A percentile compares a stretch with the other conserved stretches of the same genome.
phyloP scores from a whole-genome alignment of 2,329 filamentous ascomycete species.

The Colletotrichum falcatum region DNA sequence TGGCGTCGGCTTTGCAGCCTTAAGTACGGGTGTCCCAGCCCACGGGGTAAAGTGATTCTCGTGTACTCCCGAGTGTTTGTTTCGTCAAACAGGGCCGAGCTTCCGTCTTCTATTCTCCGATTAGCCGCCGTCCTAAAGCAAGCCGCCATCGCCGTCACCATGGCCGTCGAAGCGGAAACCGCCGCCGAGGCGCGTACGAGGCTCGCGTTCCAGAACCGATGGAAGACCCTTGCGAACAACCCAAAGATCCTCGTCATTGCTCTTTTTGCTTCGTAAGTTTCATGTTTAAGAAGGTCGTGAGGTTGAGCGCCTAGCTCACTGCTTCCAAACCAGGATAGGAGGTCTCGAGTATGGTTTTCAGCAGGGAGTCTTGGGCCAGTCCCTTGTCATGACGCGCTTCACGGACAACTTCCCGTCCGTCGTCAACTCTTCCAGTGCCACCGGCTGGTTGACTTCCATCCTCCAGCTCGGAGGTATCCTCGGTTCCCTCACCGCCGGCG shows the following conservation, averaged over 20 bases:
- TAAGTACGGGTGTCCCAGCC: constrained; percentile 30
- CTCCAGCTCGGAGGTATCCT: constrained; percentile 63
- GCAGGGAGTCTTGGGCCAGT: constrained; percentile 63
- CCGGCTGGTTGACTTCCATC: constrained; percentile 64
- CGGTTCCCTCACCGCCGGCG: constrained; percentile 60
- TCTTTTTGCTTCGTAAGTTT: constrained; percentile 54
- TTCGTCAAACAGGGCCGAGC: background rate
- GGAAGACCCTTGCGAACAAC: constrained; percentile 50
- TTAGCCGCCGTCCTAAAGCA: background rate
- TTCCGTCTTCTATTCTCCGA: background rate
- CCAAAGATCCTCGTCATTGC: constrained; percentile 55
- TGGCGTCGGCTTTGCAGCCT: constrained; percentile 26
- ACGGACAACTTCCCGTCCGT: constrained; percentile 61
- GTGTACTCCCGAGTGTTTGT: background rate
- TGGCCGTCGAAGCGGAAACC: constrained; percentile 28
- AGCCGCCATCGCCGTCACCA: background rate
- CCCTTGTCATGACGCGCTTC: constrained; percentile 65
- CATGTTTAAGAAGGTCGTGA: background rate
- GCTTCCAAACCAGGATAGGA: constrained; percentile 53
- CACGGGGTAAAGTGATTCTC: background rate
- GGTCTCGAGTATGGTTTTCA: constrained; percentile 67
- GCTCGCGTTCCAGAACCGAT: constrained; percentile 41
- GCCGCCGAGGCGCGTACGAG: constrained; percentile 36
- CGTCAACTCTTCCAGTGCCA: constrained; percentile 58
- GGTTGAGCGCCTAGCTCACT: background rate